Conservation (phyloP, 2,329 filamentous ascomycete genomes). For the Colletotrichum tropicicola region DNA sequence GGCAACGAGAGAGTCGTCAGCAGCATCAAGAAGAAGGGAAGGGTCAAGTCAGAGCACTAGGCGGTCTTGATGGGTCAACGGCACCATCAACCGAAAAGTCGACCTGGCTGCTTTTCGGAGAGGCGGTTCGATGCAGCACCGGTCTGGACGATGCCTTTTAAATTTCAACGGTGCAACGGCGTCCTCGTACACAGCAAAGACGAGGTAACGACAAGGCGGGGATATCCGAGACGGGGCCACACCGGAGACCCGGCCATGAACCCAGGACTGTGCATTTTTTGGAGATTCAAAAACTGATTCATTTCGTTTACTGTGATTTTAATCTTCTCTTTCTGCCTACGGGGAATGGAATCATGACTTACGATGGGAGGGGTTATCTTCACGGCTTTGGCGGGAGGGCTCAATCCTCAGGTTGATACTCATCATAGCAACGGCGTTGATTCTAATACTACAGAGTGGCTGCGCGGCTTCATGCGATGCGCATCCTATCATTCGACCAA, state of each 20-base stretch:
- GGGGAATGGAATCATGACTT: conserved; percentile 21
- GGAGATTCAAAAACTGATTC: background rate
- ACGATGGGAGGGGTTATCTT: conserved; percentile 13
- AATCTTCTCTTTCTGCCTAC: background rate
- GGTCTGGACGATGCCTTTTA: too few species aligned
- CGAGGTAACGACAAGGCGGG: background rate
- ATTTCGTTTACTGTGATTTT: background rate
- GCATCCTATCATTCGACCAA: too few species aligned
- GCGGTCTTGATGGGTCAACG: conserved; percentile 3
- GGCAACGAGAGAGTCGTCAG: conserved; percentile 12
- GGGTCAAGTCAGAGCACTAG: conserved; percentile 15
- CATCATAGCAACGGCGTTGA: conserved; percentile 31
- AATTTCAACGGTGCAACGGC: too few species aligned
- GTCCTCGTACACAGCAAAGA: too few species aligned
- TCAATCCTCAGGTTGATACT: conserved; percentile 16
- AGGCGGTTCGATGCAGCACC: too few species aligned
- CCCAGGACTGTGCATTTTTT: background rate
- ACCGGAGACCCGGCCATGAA: background rate
- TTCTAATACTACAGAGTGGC: background rate
- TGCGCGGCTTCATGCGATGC: too few species aligned
- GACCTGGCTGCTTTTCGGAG: too few species aligned
- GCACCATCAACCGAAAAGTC: background rate
- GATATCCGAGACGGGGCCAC: background rate
- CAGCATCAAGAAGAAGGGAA: conserved; percentile 26
- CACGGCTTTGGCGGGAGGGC: conserved; percentile 19